A percentile compares a stretch with the other conserved stretches of the same genome.
Evolutionary conservation across 805 yeast species (phyloP).

Genomic region (Candida verbasci): DNA sequence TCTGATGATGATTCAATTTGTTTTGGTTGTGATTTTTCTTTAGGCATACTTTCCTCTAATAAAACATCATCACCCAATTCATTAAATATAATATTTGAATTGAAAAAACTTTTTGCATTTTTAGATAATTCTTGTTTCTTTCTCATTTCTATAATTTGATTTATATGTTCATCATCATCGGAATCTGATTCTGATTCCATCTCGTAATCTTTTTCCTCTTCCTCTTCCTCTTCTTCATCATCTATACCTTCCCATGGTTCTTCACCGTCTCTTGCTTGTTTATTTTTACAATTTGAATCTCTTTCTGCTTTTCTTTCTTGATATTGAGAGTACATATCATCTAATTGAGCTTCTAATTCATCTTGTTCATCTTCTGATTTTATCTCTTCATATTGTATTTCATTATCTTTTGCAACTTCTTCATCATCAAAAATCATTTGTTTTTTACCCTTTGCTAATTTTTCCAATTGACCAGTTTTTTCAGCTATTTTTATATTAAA

Average conservation of each 20-base stretch:
- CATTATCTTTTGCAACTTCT: conserved; percentile 51
- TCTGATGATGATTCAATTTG: neutral
- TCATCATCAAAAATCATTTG: conserved; percentile 55
- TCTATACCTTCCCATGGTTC: conserved; percentile 75
- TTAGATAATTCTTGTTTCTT: conserved; percentile 30
- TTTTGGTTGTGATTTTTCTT: conserved; percentile 4
- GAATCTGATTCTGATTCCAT: conserved; percentile 30
- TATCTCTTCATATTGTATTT: conserved; percentile 40
- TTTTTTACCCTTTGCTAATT: conserved; percentile 73
- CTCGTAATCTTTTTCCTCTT: conserved; percentile 37
- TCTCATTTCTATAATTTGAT: conserved; percentile 47
- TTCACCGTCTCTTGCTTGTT: conserved; percentile 69
- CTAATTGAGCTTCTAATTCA: conserved; percentile 75
- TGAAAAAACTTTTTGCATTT: conserved; percentile 35
- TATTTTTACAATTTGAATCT: conserved; percentile 66
- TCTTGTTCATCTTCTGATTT: conserved; percentile 51
- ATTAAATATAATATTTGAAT: conserved; percentile 36
- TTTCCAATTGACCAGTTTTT: conserved; percentile 75
- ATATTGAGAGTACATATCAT: conserved; percentile 72
- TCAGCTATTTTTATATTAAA: conserved; percentile 85
- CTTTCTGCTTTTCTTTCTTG: conserved; percentile 64
- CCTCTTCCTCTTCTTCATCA: conserved; percentile 37
- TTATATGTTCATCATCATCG: conserved; percentile 63
- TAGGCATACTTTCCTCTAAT: conserved; percentile 32
- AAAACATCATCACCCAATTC: conserved; percentile 47